Evolutionary conservation across 192 early-diverging fungal genomes (phyloP).

Genomic region (Chytriomyces sp.): DNA sequence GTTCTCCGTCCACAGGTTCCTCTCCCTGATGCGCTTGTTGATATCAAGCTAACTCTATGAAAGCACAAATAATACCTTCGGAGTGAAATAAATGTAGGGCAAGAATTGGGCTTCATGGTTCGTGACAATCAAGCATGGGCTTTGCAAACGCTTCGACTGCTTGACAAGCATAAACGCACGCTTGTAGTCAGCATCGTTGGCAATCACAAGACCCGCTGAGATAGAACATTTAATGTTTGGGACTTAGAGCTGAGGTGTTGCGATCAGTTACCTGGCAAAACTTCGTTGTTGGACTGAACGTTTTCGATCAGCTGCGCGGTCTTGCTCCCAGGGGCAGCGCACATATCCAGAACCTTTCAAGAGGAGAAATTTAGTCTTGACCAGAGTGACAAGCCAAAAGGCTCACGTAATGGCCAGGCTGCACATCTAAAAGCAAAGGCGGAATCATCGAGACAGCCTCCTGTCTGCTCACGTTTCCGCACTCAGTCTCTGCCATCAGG

Average conservation of each 20-base stretch:
- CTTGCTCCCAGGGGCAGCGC: slow-evolving; percentile 98
- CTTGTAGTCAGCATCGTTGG: slow-evolving; percentile 93
- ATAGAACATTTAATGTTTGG: slow-evolving; percentile 41
- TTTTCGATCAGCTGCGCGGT: slow-evolving; percentile 80
- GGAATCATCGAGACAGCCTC: slow-evolving; percentile 99
- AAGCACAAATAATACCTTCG: slow-evolving; percentile 20
- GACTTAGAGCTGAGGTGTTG: not conserved
- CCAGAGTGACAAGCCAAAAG: not conserved
- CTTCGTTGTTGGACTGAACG: slow-evolving; percentile 44
- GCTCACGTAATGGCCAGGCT: slow-evolving; percentile 78
- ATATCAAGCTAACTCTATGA: not conserved
- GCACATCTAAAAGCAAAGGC: slow-evolving; percentile 86
- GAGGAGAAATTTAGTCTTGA: not conserved
- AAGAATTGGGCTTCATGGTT: slow-evolving; percentile 94
- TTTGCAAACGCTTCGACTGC: slow-evolving; percentile 92
- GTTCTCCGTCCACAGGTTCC: not conserved
- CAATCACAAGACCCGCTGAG: slow-evolving; percentile 83
- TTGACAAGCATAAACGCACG: slow-evolving; percentile 92
- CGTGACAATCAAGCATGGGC: slow-evolving; percentile 89
- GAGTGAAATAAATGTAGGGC: slow-evolving; percentile 66
- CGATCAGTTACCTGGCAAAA: not conserved
- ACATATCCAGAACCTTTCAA: slow-evolving; percentile 72
- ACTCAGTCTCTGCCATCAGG: slow-evolving; percentile 94
- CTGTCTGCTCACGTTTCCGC: slow-evolving; percentile 95
- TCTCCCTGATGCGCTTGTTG: slow-evolving; percentile 23